Evolutionary conservation across 306 rosid species (phyloP).

Genomic region (Echinosophora koreensis): DNA sequence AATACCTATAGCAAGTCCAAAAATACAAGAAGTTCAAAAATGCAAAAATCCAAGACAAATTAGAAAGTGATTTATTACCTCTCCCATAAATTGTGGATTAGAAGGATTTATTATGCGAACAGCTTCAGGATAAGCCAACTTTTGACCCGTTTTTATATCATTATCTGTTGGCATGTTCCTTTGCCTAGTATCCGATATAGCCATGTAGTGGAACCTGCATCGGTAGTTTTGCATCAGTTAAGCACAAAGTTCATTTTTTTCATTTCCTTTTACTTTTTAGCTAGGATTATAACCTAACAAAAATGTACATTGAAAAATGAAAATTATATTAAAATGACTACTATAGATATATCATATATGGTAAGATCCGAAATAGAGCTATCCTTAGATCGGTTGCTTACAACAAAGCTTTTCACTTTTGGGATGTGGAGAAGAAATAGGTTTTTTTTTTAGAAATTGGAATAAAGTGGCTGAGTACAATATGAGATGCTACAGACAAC

Average conservation of each 20-base stretch:
- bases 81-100: conserved; percentile 58
- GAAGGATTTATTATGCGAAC: conserved; percentile 62
- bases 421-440: too few species aligned
- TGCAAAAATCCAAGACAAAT: too few species aligned
- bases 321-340: too few species aligned
- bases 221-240: neutral
- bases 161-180: conserved; percentile 66
- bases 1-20: neutral
- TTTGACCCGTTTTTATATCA: conserved; percentile 52
- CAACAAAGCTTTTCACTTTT: too few species aligned
- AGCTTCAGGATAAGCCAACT: conserved; percentile 75
- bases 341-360: too few species aligned
- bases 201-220: conserved; percentile 76
- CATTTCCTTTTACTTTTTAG: neutral
- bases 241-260: neutral
- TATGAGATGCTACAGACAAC: too few species aligned
- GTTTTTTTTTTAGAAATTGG: too few species aligned
- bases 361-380: too few species aligned
- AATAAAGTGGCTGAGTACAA: too few species aligned
- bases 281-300: neutral
- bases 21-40: too few species aligned
- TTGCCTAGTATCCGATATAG: conserved; percentile 64
- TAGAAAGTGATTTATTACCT: conserved; percentile 44
- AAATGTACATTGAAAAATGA: too few species aligned
- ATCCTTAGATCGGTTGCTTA: too few species aligned